Base-by-base conservation (phyloP, 2,329 filamentous ascomycete species). In the Anisogramma anomala region DNA sequence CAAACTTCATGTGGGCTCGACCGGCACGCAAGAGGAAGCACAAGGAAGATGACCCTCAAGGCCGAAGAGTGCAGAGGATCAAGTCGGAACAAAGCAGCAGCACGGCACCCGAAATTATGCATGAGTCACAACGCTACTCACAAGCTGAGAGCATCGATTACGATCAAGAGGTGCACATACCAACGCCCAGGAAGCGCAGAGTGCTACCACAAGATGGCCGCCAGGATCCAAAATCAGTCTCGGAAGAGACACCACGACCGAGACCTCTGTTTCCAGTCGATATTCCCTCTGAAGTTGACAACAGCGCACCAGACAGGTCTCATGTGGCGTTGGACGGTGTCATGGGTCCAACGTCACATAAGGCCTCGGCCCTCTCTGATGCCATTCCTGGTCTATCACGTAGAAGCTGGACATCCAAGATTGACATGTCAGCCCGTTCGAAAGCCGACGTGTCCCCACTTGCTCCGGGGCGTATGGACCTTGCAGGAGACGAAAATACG, bases 61-160 rank as follows among this genome's bases (percentile, higher is more conserved):
- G 39, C 3, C 51, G 49, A 3, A 47, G 51, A n/a, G 43, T 48
- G 3, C 54, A 52, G 2, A 62, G 54, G 38, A 49, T 73, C 33
- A 74, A 75, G 50, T 45, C 49, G 5, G 70, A 74, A 49, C 44
- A 53, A 25, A 47, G 41, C 31, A 48, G 41, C 28, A 53, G 51
- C 31, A 59, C 60, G n/a, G 56, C 58, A 15, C 53, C 53, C 0
- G 46, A 55, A 2, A 39, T 55, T 31, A 53, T 43, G 11, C 49
- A 49, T 31, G 57, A 56, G 31, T 47, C 46, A 13, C 47, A 46
- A 34, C 45, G 48, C 8, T 61, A 66, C 44, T 50, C 58, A 15
- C 61, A 66, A 1, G 63, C 71, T 30, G 75, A 77, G 38, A 81
- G 74, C 40, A 64, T 81, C 37, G 77, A 82, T 52, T 62, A 82